These are phyloP conservation scores for Thermoascus crustaceus DNA, from an alignment of 2,329 filamentous ascomycete genomes.

Conservation along the genomic window DNA sequence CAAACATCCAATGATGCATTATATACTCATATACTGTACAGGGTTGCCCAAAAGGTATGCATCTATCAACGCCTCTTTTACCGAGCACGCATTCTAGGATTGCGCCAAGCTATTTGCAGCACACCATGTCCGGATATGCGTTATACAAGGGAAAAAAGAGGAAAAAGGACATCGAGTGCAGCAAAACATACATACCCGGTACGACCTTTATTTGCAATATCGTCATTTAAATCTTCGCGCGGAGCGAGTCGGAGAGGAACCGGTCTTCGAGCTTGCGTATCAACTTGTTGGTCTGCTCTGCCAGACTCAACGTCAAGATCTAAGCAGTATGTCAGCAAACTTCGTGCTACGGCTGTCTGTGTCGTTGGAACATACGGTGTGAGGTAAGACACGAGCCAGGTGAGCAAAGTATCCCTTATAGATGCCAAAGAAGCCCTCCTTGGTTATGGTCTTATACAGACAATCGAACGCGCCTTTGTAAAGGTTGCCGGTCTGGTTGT, in stretches of 20 bases:
- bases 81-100: no score
- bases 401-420: slow-evolving; percentile 98
- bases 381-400: slow-evolving; percentile 84
- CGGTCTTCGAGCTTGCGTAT: slow-evolving; percentile 68
- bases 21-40: slow-evolving; percentile 10
- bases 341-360: not conserved
- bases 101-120: no score
- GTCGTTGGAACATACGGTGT: slow-evolving; percentile 53
- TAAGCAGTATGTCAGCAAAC: slow-evolving; percentile 23
- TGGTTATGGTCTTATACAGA: slow-evolving; percentile 78
- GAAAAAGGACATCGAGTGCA: no score
- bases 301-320: slow-evolving; percentile 84
- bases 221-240: slow-evolving; percentile 37
- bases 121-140: slow-evolving; percentile 4
- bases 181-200: no score
- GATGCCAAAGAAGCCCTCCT: slow-evolving; percentile 82
- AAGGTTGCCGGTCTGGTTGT: slow-evolving; percentile 98
- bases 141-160: no score
- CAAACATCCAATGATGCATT: slow-evolving; percentile 3
- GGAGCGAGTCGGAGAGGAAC: slow-evolving; percentile 41
- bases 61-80: not conserved
- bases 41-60: slow-evolving; percentile 6
- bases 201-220: no score
- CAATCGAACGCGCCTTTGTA: slow-evolving; percentile 92
- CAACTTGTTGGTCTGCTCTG: slow-evolving; percentile 94